A percentile compares a stretch with the other conserved stretches of the same genome.
phyloP scores from a whole-genome alignment of 305 asterid genomes.

The Fraxinus xanthoxyloides region DNA sequence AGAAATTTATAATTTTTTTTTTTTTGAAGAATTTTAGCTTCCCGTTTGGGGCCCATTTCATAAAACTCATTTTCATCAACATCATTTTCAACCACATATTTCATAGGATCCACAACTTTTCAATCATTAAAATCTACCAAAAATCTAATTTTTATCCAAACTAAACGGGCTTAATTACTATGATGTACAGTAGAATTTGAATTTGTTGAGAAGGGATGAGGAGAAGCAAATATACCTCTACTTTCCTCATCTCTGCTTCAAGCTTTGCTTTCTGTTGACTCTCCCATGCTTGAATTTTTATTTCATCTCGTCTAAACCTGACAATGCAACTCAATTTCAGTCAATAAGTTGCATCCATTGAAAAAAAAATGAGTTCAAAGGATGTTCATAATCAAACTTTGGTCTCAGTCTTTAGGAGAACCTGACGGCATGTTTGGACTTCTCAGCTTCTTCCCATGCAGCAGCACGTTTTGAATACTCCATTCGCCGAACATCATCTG shows the following conservation, averaged over 20 bases:
- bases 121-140: background rate
- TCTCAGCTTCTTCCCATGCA: constrained; percentile 93
- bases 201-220: background rate
- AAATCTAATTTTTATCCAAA: background rate
- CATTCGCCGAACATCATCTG: constrained; percentile 50
- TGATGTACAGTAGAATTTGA: background rate
- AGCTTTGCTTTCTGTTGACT: constrained; percentile 86
- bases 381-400: background rate
- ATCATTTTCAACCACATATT: background rate
- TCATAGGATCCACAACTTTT: background rate
- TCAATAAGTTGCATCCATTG: background rate
- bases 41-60: background rate
- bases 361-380: constrained; percentile 11
- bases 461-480: constrained; percentile 81
- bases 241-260: constrained; percentile 93
- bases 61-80: background rate
- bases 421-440: constrained; percentile 82
- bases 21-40: background rate
- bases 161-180: background rate
- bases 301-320: constrained; percentile 90
- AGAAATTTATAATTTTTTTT: too few relatives aligned
- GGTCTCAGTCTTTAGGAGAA: constrained; percentile 20
- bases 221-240: constrained; percentile 52
- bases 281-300: constrained; percentile 93
- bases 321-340: background rate